phyloP scores from a whole-genome alignment of 257 asterid genomes.

The Solanum sejunctum region DNA sequence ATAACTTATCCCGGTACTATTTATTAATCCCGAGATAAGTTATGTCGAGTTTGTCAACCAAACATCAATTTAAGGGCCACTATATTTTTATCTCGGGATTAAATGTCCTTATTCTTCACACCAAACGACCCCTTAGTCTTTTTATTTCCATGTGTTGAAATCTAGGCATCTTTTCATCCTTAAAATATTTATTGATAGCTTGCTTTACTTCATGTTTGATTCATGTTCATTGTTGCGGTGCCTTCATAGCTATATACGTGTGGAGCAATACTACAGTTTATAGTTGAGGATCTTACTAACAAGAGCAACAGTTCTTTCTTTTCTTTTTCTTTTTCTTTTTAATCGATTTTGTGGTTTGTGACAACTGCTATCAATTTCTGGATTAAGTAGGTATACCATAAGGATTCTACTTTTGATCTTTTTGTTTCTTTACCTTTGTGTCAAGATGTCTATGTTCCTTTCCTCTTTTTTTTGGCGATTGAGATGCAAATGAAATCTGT shows the following conservation, averaged over 20 bases:
- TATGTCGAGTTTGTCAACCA: no score
- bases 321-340: not conserved
- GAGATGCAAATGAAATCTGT: not conserved
- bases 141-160: no score
- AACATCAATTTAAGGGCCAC: no score
- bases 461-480: not conserved
- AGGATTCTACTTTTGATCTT: not conserved
- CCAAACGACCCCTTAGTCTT: no score
- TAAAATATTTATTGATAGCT: no score
- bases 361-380: not conserved
- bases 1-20: no score
- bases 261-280: not conserved
- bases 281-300: not conserved
- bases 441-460: not conserved
- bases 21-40: no score
- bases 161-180: no score
- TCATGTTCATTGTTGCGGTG: not conserved
- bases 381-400: not conserved
- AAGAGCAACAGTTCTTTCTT: not conserved
- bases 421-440: not conserved
- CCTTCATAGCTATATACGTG: not conserved
- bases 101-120: no score
- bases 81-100: no score
- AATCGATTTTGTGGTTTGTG: not conserved
- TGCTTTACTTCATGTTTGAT: no score